These are phyloP conservation scores for Pseudopediastrum boryanum DNA, from an alignment of 139 green algal species.

Conservation along the genomic window DNA sequence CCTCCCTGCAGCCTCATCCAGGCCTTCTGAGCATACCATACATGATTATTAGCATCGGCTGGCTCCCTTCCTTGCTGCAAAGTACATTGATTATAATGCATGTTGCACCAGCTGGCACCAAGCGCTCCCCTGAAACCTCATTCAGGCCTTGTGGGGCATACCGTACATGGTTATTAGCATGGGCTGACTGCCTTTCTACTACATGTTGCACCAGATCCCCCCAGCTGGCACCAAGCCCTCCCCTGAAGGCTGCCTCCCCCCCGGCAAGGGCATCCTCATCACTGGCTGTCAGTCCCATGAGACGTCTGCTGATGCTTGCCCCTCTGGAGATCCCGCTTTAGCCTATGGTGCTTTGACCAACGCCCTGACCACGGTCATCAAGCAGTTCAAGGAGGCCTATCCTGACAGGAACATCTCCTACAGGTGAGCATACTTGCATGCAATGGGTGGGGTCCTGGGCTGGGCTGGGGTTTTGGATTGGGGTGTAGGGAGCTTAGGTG, in stretches of 20 bases:
- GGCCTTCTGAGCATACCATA: background rate
- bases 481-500: background rate
- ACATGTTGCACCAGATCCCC: constrained; percentile 28
- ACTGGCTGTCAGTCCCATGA: constrained; percentile 68
- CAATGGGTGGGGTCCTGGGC: background rate
- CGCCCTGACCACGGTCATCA: constrained; percentile 54
- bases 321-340: constrained; percentile 53
- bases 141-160: no score
- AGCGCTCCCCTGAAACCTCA: no score
- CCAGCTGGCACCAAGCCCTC: constrained; percentile 28
- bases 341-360: constrained; percentile 72
- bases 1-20: constrained; percentile 27
- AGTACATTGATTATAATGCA: no score
- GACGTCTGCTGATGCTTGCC: constrained; percentile 70
- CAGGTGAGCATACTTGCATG: constrained; percentile 23
- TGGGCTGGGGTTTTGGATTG: background rate
- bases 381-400: constrained; percentile 42
- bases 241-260: constrained; percentile 27
- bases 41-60: no score
- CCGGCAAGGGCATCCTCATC: constrained; percentile 67
- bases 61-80: no score
- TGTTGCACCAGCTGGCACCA: constrained; percentile 27
- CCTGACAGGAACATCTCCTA: constrained; percentile 48
- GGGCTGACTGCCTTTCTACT: background rate
- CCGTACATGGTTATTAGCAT: background rate